These are phyloP conservation scores for Zygoascus bituminiphila DNA, from an alignment of 805 yeast species.

Conservation along the genomic window DNA sequence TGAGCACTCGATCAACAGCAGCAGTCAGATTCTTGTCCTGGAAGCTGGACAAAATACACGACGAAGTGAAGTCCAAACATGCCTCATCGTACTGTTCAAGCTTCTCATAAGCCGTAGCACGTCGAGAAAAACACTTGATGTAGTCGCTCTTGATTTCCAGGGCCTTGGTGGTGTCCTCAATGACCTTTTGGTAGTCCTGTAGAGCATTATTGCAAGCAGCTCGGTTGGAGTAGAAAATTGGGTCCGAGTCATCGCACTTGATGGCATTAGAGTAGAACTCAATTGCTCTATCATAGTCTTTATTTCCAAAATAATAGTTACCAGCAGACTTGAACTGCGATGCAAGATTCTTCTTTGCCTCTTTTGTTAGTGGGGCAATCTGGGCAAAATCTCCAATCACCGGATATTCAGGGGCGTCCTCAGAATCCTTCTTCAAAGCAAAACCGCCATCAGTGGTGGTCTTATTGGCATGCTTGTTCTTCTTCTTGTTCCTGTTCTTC, in stretches of 20 bases:
- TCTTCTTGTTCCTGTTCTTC: slow-evolving; percentile 13
- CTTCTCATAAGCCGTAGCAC: slow-evolving; percentile 87
- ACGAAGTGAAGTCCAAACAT: slow-evolving; percentile 82
- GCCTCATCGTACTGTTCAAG: slow-evolving; percentile 74
- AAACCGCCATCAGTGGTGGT: slow-evolving; percentile 17
- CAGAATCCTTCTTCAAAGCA: slow-evolving; percentile 12
- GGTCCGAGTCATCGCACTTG: slow-evolving; percentile 57
- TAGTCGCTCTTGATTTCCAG: slow-evolving; percentile 81
- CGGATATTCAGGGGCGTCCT: slow-evolving; percentile 29
- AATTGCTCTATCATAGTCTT: slow-evolving; percentile 68
- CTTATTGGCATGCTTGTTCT: slow-evolving; percentile 10
- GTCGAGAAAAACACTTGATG: slow-evolving; percentile 82
- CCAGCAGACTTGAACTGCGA: slow-evolving; percentile 82
- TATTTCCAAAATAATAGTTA: slow-evolving; percentile 63
- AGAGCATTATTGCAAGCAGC: slow-evolving; percentile 91
- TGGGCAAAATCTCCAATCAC: slow-evolving; percentile 23
- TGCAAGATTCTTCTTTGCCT: slow-evolving; percentile 44
- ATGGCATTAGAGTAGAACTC: slow-evolving; percentile 74
- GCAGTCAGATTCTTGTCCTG: slow-evolving; percentile 69
- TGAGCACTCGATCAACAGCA: slow-evolving; percentile 79
- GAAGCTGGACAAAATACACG: slow-evolving; percentile 78
- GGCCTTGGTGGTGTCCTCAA: slow-evolving; percentile 83
- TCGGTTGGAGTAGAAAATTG: slow-evolving; percentile 88
- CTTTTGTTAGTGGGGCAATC: slow-evolving; percentile 18
- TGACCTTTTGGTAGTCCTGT: slow-evolving; percentile 70